Evolutionary conservation across 345 rosid genomes (phyloP).

Genomic region (Limnanthes douglasii): DNA sequence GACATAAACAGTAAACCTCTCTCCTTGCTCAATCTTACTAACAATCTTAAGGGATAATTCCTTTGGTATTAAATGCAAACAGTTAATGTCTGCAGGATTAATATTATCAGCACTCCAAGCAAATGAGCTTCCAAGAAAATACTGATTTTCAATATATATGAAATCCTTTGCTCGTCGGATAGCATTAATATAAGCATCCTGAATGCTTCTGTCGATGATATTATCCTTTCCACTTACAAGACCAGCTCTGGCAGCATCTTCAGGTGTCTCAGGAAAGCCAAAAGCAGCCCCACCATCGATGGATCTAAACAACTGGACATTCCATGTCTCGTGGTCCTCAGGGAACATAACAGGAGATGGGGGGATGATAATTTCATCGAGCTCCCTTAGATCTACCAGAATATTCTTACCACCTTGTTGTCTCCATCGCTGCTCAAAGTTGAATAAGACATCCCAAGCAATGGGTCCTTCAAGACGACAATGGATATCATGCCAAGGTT

Average conservation of each 20-base stretch:
- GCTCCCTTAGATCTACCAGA: constrained; percentile 70
- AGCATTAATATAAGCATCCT: constrained; percentile 89
- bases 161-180: constrained; percentile 92
- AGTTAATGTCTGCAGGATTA: constrained; percentile 80
- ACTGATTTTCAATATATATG: constrained; percentile 91
- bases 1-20: constrained; percentile 68
- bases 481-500: constrained; percentile 99
- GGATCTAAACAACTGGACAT: constrained; percentile 89
- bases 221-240: constrained; percentile 96
- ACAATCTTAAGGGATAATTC: constrained; percentile 89
- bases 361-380: constrained; percentile 53
- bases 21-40: constrained; percentile 84
- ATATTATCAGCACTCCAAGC: constrained; percentile 74
- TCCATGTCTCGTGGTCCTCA: constrained; percentile 82
- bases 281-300: constrained; percentile 98
- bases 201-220: constrained; percentile 89
- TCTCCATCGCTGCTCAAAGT: constrained; percentile 95
- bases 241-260: constrained; percentile 90
- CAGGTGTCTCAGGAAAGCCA: constrained; percentile 95
- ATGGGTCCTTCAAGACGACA: constrained; percentile 92
- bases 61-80: constrained; percentile 82
- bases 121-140: constrained; percentile 89
- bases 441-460: constrained; percentile 94
- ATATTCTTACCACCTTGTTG: constrained; percentile 88
- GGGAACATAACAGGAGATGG: constrained; percentile 76